Percentiles rank a stretch among this genome's conserved stretches.
Conservation (phyloP, 2,329 filamentous ascomycete species). For the Pseudocercospora vitis region DNA sequence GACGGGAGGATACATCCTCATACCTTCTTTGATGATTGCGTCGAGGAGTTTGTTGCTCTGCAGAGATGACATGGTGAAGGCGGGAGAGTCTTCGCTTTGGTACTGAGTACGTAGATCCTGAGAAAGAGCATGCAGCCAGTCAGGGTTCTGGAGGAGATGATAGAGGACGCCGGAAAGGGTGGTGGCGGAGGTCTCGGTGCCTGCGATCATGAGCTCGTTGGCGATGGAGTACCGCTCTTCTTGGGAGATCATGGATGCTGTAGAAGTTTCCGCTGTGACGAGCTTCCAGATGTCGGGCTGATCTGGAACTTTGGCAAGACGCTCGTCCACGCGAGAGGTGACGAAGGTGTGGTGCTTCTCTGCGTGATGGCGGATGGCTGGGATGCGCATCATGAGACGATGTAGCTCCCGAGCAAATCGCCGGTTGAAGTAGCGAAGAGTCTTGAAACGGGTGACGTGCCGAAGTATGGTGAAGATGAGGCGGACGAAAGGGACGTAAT, state of each 20-base stretch:
- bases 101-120: conserved; percentile 39
- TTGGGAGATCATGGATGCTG: conserved; percentile 20
- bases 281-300: conserved; percentile 32
- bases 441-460: conserved; percentile 18
- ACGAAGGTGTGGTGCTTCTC: conserved; percentile 10
- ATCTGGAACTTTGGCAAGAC: conserved; percentile 29
- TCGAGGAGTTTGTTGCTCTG: conserved; percentile 39
- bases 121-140: conserved; percentile 32
- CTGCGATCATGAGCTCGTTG: conserved; percentile 39
- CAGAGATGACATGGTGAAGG: conserved; percentile 35
- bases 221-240: conserved; percentile 38
- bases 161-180: conserved; percentile 36
- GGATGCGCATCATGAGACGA: conserved; percentile 10
- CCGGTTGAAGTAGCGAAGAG: conserved; percentile 10
- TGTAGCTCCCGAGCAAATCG: conserved; percentile 13
- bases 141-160: conserved; percentile 34
- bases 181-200: conserved; percentile 42
- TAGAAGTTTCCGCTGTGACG: conserved; percentile 25
- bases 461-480: conserved; percentile 28
- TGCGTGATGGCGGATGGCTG: conserved; percentile 17
- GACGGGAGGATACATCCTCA: conserved; percentile 41
- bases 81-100: conserved; percentile 32
- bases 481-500: conserved; percentile 27
- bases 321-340: conserved; percentile 28
- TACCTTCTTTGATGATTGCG: conserved; percentile 38